phyloP scores from a whole-genome alignment of 164 flowering plant species.

The Macadamia tetraphylla region DNA sequence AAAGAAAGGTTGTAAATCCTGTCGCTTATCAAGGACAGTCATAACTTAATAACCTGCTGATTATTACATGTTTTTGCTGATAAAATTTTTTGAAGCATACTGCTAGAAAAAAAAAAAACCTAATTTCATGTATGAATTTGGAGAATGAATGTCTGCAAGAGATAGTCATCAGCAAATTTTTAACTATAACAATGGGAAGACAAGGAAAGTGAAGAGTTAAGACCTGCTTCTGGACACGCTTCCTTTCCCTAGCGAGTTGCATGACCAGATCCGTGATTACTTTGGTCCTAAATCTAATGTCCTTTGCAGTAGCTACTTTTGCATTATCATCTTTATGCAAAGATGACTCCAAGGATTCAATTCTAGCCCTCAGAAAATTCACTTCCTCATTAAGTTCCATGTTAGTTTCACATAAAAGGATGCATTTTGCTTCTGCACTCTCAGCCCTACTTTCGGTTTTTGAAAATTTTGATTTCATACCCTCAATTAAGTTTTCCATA shows the following conservation, averaged over 20 bases:
- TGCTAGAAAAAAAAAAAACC: too few relatives aligned
- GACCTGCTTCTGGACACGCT: slow-evolving; percentile 87
- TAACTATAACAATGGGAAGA: not conserved
- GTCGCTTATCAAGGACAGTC: too few relatives aligned
- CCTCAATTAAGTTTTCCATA: slow-evolving; percentile 55
- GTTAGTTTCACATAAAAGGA: slow-evolving; percentile 48
- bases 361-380: slow-evolving; percentile 37
- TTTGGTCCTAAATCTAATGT: slow-evolving; percentile 48
- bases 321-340: slow-evolving; percentile 53
- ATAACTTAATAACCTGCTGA: not conserved
- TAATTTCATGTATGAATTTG: too few relatives aligned
- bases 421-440: slow-evolving; percentile 53
- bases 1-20: too few relatives aligned
- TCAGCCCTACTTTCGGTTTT: slow-evolving; percentile 49
- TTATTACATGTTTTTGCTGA: too few relatives aligned
- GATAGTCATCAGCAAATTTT: not conserved
- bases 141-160: too few relatives aligned
- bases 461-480: slow-evolving; percentile 44
- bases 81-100: too few relatives aligned
- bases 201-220: not conserved
- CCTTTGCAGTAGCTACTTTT: slow-evolving; percentile 56
- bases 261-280: slow-evolving; percentile 57
- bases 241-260: slow-evolving; percentile 75
- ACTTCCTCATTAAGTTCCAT: slow-evolving; percentile 46
- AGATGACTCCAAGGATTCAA: slow-evolving; percentile 54